Conservation (phyloP, 768 basidiomycete genomes). For the Chiua virens region DNA sequence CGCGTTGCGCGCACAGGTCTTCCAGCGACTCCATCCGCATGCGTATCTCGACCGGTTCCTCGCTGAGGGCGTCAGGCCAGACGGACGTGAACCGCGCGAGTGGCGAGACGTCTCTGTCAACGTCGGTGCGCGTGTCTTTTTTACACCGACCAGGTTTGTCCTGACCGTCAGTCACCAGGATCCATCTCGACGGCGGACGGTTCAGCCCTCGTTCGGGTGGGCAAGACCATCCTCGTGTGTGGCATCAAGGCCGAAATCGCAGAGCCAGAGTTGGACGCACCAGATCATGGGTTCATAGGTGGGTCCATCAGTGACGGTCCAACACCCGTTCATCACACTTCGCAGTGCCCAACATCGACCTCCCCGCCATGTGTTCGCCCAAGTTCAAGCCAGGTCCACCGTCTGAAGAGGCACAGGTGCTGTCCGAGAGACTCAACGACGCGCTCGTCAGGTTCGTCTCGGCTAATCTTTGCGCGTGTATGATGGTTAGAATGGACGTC, state of each 20-base stretch:
- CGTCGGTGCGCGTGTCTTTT: slow-evolving; percentile 58
- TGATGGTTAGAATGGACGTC: not conserved
- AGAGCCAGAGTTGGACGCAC: slow-evolving; percentile 79
- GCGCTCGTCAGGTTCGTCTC: slow-evolving; percentile 63
- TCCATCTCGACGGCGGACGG: slow-evolving; percentile 94
- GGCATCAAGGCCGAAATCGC: slow-evolving; percentile 96
- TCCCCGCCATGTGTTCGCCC: slow-evolving; percentile 90
- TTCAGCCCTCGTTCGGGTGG: slow-evolving; percentile 86
- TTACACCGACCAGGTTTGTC: not conserved
- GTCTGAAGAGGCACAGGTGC: slow-evolving; percentile 88
- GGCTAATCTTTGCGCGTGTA: not conserved
- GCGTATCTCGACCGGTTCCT: slow-evolving; percentile 88
- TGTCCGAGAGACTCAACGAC: slow-evolving; percentile 82
- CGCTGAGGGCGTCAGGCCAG: slow-evolving; percentile 73
- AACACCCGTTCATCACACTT: not conserved
- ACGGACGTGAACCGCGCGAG: slow-evolving; percentile 66
- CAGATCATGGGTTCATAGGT: slow-evolving; percentile 84
- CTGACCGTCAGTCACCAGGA: slow-evolving; percentile 44
- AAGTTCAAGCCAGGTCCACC: slow-evolving; percentile 96
- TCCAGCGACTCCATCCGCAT: slow-evolving; percentile 87
- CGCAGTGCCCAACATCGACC: slow-evolving; percentile 90
- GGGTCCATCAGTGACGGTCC: slow-evolving; percentile 19
- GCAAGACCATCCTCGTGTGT: slow-evolving; percentile 93
- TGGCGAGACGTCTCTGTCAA: slow-evolving; percentile 82
- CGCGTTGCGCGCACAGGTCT: slow-evolving; percentile 44